Base-by-base conservation (phyloP, 495 filamentous ascomycete genomes). In the Penicillium paxilli region DNA sequence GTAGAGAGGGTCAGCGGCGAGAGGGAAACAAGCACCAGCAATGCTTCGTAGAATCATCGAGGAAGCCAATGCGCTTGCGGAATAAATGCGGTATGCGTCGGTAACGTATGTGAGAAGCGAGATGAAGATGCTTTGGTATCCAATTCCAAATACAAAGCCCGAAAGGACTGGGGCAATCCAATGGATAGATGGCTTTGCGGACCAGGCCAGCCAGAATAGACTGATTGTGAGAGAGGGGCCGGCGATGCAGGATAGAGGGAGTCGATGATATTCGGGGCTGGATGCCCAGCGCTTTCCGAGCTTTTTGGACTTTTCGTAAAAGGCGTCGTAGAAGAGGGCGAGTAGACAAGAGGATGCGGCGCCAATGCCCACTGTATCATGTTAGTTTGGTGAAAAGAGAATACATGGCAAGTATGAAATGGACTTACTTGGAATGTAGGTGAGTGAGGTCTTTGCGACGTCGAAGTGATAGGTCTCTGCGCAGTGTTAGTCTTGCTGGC, bases 151-250 rank as follows among this genome's bases (percentile, higher is more conserved):
- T 1, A 84, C 70, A 9, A 90, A 60, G 0, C 86, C 87, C 0
- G 84, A 79, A 2, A 89, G 58, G 19, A 83, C 76, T 0, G 87
- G 87, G 3, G 83, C 80, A n/a, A 82, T 76, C 74, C 83, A 90
- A 52, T 81, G 78, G 9, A 89, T 73, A 17, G 59, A 67, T 3
- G 69, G 42, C 3, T 72, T 71, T 1, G 87, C 81, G 3, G 85
- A 80, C 84, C 84, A 91, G 17, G 81, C 88, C 12, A 87, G 74
- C 89, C 88, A 92, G 71, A 91, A 91, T 35, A 89, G 69, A 17
- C 73, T 75, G 30, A 84, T 64, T 2, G 78, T 79, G 46, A 89
- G 82, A 16, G 84, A 69, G 0, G 86, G 83, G 0, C 87, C 87
- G 1, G 82, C 84, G 5, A 89, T 49, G 57, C 81, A 86, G n/a